phyloP scores from a whole-genome alignment of 345 rosid species.

The Conringia planisiliqua region DNA sequence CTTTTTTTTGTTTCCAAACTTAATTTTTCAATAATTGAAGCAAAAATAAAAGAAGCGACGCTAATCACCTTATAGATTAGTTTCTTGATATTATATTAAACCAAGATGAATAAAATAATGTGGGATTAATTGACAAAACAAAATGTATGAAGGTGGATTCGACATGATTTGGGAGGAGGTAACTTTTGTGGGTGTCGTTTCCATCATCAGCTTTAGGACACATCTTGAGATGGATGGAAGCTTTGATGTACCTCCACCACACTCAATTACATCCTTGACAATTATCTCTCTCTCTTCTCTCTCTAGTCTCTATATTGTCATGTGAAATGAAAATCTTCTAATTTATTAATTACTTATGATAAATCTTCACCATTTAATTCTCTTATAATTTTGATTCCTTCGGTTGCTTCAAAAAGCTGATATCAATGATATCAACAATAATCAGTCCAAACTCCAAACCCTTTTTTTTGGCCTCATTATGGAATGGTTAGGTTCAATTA shows the following conservation, averaged over 20 bases:
- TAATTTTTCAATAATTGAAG: not conserved
- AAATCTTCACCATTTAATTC: slow-evolving; percentile 1
- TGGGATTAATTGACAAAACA: not conserved
- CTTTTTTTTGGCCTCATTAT: slow-evolving; percentile 18
- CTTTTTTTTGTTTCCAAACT: too few species aligned
- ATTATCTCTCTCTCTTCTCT: not conserved
- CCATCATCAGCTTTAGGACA: slow-evolving; percentile 40
- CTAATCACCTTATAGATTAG: not conserved
- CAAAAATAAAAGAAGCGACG: not conserved
- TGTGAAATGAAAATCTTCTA: slow-evolving; percentile 9
- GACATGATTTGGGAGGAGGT: slow-evolving; percentile 26
- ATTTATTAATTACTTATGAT: not conserved
- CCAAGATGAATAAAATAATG: not conserved
- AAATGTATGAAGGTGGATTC: slow-evolving; percentile 22
- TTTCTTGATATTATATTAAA: not conserved
- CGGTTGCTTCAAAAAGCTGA: slow-evolving; percentile 34
- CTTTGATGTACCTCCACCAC: slow-evolving; percentile 41
- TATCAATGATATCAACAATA: too few species aligned
- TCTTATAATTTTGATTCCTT: not conserved
- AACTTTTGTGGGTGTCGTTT: slow-evolving; percentile 36
- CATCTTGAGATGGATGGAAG: slow-evolving; percentile 38
- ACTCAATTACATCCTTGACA: slow-evolving; percentile 33
- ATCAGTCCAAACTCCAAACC: slow-evolving; percentile 18
- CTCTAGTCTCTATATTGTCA: not conserved
- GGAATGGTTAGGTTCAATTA: slow-evolving; percentile 23